Evolutionary conservation across 2,329 filamentous ascomycete genomes (phyloP).

Genomic region (Scedosporium minutisporum): DNA sequence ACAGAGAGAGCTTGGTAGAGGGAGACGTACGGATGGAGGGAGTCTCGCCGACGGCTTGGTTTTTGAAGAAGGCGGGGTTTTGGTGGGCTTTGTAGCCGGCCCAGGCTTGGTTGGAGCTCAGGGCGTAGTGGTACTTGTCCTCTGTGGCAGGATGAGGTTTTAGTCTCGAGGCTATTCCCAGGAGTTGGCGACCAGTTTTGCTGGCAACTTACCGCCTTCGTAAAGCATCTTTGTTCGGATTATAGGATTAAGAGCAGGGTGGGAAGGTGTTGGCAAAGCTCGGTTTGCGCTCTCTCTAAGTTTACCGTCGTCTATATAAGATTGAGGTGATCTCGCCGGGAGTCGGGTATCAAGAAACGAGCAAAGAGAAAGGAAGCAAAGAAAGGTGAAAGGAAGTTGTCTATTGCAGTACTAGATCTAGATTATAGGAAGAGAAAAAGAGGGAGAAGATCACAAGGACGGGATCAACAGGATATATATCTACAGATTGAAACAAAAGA

Average conservation of each 20-base stretch:
- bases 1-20: not conserved
- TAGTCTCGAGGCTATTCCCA: not conserved
- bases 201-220: conserved; percentile 3
- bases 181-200: not conserved
- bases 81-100: conserved; percentile 52
- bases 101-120: conserved; percentile 64
- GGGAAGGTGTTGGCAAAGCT: not conserved
- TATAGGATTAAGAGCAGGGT: not conserved
- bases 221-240: not conserved
- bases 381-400: not conserved
- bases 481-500: not conserved
- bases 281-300: not conserved
- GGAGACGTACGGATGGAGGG: conserved; percentile 47
- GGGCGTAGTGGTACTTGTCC: conserved; percentile 52
- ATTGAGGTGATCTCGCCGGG: not conserved
- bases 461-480: not conserved
- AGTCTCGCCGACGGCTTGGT: conserved; percentile 56
- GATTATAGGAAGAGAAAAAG: not conserved
- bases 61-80: conserved; percentile 63
- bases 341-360: not conserved
- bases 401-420: not conserved
- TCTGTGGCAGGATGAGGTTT: conserved; percentile 18
- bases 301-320: not conserved
- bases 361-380: not conserved
- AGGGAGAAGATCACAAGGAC: not conserved